Evolutionary conservation across 2,329 filamentous ascomycete species (phyloP), one percentile per base, ranked within the genome.

Genomic region (Coniochaeta ligniaria): DNA sequence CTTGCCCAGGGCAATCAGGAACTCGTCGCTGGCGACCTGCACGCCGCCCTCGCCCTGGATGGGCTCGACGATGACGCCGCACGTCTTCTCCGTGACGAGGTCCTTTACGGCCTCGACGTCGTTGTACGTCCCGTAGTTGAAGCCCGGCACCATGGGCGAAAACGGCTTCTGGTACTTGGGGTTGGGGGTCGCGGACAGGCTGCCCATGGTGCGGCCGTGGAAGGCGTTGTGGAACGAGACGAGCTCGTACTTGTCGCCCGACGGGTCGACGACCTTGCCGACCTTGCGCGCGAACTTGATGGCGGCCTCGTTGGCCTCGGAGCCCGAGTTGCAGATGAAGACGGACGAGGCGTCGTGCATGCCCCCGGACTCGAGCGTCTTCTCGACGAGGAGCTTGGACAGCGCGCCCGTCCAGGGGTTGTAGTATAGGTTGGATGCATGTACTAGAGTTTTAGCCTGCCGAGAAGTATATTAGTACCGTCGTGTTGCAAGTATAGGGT

Each of bases 21-120:
- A 99, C 65, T 92, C 91, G 3, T 90, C 85, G 0, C 83, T 88
- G 3, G 91, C 95, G 12, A 90, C 86, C 67, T 94, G 89, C 58
- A 99, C 89, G 66, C 95, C 95, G 17, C 95, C 95, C 77, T 99
- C 95, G 61, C 95, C 95, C 76, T 99, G 95, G 63, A 99, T 96
- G 9, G 95, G 95, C 80, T 99, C 95, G 54, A 99, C 84, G 61
- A 99, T 93, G 22, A 99, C 95, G 71, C 92, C 93, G 69, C 93
- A 97, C 0, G 95, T 98, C 66, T 87, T 85, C 22, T 92, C 86
- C 0, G 89, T 96, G 33, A 99, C 87, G 20, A 96, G 78, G 1
- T 82, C 82, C 20, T 87, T 77, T 59, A 99, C 83, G 17, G 80
- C 87, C 2, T 78, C 82, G 14, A 94, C 77, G 70, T 98, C 89